A percentile compares a stretch with the other conserved stretches of the same genome.
phyloP scores from a whole-genome alignment of 371 early-diverging fungal species.

The Mucor indicus region DNA sequence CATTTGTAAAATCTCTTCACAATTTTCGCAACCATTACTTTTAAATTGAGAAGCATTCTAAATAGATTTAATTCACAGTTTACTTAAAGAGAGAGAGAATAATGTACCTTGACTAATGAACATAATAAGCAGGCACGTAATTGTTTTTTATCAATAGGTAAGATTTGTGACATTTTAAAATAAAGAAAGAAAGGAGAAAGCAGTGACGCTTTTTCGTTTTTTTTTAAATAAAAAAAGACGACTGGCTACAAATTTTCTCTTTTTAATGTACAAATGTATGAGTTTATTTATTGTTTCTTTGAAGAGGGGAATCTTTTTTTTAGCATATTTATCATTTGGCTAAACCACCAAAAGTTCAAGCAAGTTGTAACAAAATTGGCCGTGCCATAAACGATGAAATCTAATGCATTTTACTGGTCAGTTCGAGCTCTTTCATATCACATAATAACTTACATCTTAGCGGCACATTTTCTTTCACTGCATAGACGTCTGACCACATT shows the following conservation, averaged over 20 bases:
- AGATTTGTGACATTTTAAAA: constrained; percentile 55
- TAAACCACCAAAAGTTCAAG: constrained; percentile 82
- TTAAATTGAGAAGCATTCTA: constrained; percentile 77
- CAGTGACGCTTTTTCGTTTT: no score
- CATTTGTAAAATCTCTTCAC: constrained; percentile 81
- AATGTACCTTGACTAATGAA: constrained; percentile 80
- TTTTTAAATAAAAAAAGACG: not conserved
- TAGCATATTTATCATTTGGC: constrained; percentile 63
- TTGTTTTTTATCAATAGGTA: constrained; percentile 74
- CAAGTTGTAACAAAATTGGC: constrained; percentile 65
- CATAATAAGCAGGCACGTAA: constrained; percentile 92
- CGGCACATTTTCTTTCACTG: constrained; percentile 61
- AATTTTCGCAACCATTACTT: constrained; percentile 88
- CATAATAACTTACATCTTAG: constrained; percentile 36
- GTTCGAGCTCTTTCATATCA: not conserved
- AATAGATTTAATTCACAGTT: not conserved
- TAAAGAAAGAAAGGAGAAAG: no score
- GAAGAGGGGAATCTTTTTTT: constrained; percentile 39
- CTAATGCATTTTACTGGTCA: constrained; percentile 19
- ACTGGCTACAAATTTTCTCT: not conserved
- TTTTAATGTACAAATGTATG: not conserved
- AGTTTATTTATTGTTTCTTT: constrained; percentile 1
- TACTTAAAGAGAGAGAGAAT: not conserved
- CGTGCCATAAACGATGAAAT: constrained; percentile 52
- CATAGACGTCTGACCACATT: constrained; percentile 51